phyloP scores from a whole-genome alignment of 192 early-diverging fungal species.

The Podila horticola region DNA sequence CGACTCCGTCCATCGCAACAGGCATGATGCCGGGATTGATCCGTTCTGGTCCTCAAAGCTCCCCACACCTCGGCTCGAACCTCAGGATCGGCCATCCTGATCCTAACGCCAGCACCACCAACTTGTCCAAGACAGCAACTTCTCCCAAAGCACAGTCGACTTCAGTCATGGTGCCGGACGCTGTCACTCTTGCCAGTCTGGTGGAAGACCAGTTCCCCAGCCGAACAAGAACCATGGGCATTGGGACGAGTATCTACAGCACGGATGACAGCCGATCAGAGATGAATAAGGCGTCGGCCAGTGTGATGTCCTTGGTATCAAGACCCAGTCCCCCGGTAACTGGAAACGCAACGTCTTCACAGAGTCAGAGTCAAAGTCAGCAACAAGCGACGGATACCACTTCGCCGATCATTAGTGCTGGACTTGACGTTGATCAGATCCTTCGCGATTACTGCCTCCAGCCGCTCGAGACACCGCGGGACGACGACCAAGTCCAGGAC shows the following conservation, averaged over 20 bases:
- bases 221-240: conserved; percentile 15
- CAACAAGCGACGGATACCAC: conserved; percentile 10
- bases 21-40: conserved; percentile 9
- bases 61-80: conserved; percentile 41
- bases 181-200: conserved; percentile 28
- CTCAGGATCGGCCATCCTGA: conserved; percentile 18
- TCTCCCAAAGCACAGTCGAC: conserved; percentile 29
- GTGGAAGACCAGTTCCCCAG: conserved; percentile 51
- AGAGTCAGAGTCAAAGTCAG: background rate
- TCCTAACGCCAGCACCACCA: conserved; percentile 9
- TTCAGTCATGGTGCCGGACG: conserved; percentile 11
- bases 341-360: background rate
- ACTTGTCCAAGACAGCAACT: conserved; percentile 15
- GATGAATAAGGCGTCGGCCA: conserved; percentile 11
- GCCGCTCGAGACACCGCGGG: conserved; percentile 16
- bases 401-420: conserved; percentile 18
- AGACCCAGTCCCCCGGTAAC: conserved; percentile 16
- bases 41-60: conserved; percentile 17
- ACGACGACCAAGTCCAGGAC: conserved; percentile 51
- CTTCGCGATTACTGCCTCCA: conserved; percentile 45
- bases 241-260: conserved; percentile 25
- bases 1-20: conserved; percentile 2
- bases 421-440: conserved; percentile 45
- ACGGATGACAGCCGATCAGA: conserved; percentile 30
- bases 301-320: conserved; percentile 11